Evolutionary conservation across 768 basidiomycete genomes (phyloP), one percentile per base, ranked within the genome.

Genomic region (Coprinopsis strossmayeri): DNA sequence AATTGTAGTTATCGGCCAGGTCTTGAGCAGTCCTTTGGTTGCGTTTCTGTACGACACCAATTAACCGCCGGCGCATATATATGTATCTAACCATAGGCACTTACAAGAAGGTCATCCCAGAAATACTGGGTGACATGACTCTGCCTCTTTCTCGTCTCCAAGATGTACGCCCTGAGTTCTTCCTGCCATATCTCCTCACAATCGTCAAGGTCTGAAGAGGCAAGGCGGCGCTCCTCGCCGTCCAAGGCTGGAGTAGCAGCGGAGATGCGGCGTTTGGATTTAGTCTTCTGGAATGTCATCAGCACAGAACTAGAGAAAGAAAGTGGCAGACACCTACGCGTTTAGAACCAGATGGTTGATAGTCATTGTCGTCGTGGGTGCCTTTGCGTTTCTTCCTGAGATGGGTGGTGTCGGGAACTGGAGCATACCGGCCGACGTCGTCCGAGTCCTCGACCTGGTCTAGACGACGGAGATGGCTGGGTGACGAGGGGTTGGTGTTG

Each of bases 161-260:
- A 59, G 45, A 79, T 71, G 57, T 91, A 91, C 49, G 79, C 78
- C 45, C 73, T 70, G 13, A 91, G 72, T 58, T 87, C 87, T 21
- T 69, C 73, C 37, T 70, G 66, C 90, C 90, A 91, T 13, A 91
- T 60, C 51, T 90, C 88, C 55, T 77, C 76, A 54, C 82, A 88
- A 51, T 90, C 89, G 24, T 89, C 87, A 53, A 91, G 68, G 70
- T 91, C 89, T 18, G 89, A 90, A 15, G 87, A 87, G 10, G 68
- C 64, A 11, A 77, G 67, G 32, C 67, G 65, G 25, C 73, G 74
- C 26, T 79, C 77, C 48, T 73, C 71, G 28, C 57, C 49, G 21
- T 68, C 57, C 9, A 60, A 50, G 18, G 63, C 32, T 50, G 61
- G 57, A 50, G 53, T 53, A 35, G 53, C 40, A 35, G 65, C 63